Base-by-base conservation (phyloP, 2,329 filamentous ascomycete genomes). In the Stagonosporopsis rhizophila region DNA sequence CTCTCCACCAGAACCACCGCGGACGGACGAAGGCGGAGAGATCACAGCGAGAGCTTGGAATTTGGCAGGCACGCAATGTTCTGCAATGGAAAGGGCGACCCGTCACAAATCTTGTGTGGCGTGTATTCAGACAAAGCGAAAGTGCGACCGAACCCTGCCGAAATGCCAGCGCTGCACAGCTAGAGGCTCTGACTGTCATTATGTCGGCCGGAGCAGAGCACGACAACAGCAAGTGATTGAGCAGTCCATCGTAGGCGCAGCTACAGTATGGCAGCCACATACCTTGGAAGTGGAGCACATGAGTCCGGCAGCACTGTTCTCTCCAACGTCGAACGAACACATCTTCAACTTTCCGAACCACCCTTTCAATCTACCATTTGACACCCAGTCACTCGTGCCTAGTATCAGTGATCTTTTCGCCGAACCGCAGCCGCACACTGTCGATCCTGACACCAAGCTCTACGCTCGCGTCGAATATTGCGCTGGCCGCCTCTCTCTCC, bases 101-200 rank as follows among this genome's bases (percentile, higher is more conserved):
- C 60, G 60, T 23, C 59, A 56, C n/a, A 62, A 62, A 30, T 62
- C 60, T 19, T 64, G 62, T 30, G n/a, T 56, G 9, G 52, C 52
- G 14, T 64, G 62, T 23, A 50, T 64, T 7, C 59, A 53, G 30
- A 52, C 55, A 2, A 64, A 64, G 47, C 51, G 60, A 27, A 62
- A 52, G 22, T 64, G 62, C 50, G 62, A 62, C 41, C 52, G 56
- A 46, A 47, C 19, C 15, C 32, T 34, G 17, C 62, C 62, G 9
- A 52, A 32, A n/a, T 64, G 62, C 27, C 54, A 51, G 32, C 62
- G 62, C 15, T 64, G 62, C 30, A 40, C 53, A 23, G 49, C 55
- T n/a, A 60, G 57, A 45, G 39, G 23, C 7, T 40, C 47, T 17
- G 57, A 55, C 2, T 64, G 62, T 15, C 20, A 59, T 11, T 62